Conservation (phyloP, 345 rosid species). For the Turnera subulata region DNA sequence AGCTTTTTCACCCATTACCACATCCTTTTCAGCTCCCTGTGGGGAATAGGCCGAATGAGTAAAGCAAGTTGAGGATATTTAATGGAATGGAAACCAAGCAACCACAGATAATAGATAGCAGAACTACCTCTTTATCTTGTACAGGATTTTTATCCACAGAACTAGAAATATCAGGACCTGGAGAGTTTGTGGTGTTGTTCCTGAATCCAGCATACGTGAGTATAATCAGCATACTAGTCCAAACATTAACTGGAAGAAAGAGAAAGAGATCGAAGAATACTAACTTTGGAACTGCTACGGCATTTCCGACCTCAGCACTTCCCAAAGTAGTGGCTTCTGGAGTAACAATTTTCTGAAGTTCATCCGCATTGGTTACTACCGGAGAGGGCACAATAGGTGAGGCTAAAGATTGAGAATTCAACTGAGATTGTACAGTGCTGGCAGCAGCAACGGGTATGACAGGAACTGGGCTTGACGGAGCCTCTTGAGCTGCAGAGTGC, state of each 20-base stretch:
- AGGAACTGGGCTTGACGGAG: constrained; percentile 51
- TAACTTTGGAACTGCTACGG: constrained; percentile 41
- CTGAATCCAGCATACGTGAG: constrained; percentile 22
- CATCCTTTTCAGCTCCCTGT: constrained; percentile 48
- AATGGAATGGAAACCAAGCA: background rate
- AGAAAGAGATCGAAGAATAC: constrained; percentile 8
- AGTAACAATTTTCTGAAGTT: constrained; percentile 31
- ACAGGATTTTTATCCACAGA: constrained; percentile 30
- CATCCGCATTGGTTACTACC: constrained; percentile 29
- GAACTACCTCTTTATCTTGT: constrained; percentile 36
- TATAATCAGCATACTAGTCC: constrained; percentile 15
- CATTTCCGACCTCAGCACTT: constrained; percentile 39
- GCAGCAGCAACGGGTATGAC: constrained; percentile 40
- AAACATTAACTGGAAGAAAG: background rate
- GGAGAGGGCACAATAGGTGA: constrained; percentile 40
- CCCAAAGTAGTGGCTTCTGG: constrained; percentile 31
- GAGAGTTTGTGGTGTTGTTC: constrained; percentile 21
- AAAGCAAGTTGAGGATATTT: constrained; percentile 10
- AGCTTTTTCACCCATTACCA: constrained; percentile 37
- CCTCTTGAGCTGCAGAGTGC: constrained; percentile 31
- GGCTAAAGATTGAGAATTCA: constrained; percentile 36
- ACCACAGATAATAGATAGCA: background rate
- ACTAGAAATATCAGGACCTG: constrained; percentile 27
- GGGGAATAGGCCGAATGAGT: constrained; percentile 6
- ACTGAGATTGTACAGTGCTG: constrained; percentile 29